Conservation (phyloP, 2,329 filamentous ascomycete genomes). For the Hawksworthiomyces lignivorus region DNA sequence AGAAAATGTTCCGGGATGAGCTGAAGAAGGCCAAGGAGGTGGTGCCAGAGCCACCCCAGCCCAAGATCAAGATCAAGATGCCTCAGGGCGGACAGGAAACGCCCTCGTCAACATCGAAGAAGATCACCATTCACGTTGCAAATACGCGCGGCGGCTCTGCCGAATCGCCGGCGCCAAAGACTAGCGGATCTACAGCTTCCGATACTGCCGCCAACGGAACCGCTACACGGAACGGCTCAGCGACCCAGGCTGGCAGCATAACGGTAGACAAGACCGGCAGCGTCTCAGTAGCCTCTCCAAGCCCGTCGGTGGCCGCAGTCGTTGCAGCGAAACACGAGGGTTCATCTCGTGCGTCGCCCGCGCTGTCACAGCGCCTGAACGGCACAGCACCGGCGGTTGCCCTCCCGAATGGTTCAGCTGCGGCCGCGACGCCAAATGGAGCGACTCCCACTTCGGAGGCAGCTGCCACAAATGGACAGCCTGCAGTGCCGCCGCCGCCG, state of each 20-base stretch:
- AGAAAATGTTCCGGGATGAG: slow-evolving; percentile 51
- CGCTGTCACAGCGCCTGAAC: slow-evolving; percentile 21
- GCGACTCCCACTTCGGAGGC: not conserved
- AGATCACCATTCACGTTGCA: slow-evolving; percentile 65
- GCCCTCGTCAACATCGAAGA: slow-evolving; percentile 40
- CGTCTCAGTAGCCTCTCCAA: slow-evolving; percentile 37
- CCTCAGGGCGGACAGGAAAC: slow-evolving; percentile 37
- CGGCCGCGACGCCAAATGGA: not conserved
- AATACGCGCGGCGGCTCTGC: slow-evolving; percentile 44
- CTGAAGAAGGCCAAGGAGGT: slow-evolving; percentile 64
- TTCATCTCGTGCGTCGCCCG: slow-evolving; percentile 23
- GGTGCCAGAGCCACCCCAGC: slow-evolving; percentile 63
- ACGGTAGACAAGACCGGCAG: slow-evolving; percentile 33
- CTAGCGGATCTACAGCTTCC: slow-evolving; percentile 24
- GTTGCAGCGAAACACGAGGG: slow-evolving; percentile 27
- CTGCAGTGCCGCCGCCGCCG: slow-evolving; percentile 17
- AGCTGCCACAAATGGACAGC: slow-evolving; percentile 12
- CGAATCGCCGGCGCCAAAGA: slow-evolving; percentile 42
- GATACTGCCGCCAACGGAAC: slow-evolving; percentile 26
- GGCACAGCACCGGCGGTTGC: slow-evolving; percentile 13
- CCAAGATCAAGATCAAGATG: slow-evolving; percentile 76
- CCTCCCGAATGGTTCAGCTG: not conserved
- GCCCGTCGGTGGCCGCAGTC: slow-evolving; percentile 29
- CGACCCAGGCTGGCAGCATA: slow-evolving; percentile 17
- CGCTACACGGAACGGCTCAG: slow-evolving; percentile 4